Evolutionary conservation across 1,139 yeast species (phyloP), one percentile per base, ranked within the genome.

Genomic region (Scheffersomyces lignicola): DNA sequence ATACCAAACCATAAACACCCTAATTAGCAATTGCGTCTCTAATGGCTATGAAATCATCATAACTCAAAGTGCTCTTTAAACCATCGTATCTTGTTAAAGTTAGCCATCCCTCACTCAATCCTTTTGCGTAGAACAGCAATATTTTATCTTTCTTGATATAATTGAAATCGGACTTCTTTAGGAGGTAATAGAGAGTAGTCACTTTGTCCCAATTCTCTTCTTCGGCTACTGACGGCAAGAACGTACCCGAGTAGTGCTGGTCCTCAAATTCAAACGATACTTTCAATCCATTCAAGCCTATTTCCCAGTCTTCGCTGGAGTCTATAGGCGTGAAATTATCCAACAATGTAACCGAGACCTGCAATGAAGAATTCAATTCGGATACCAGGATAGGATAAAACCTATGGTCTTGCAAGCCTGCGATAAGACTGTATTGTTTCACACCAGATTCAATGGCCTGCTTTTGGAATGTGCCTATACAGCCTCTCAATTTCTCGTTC

Each of bases 141-240:
- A 51, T 48, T 3, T 47, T 33, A 6, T 37, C 31, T 26, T 51
- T 51, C 7, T 46, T 35, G 1, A 61, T 47, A 3, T 39, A 38
- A 3, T 44, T 38, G 35, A 51, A 61, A 28, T 57, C 94, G 0
- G 96, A 89, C 54, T 92, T 92, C 24, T 69, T 64, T 4, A 92
- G 76, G 31, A 94, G 69, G 46, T 86, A 74, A 44, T 67, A 68
- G 38, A 90, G 62, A 0, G 98, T 90, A 12, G 84, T 80, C 12
- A 64, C 60, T 51, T 85, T 73, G 47, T 73, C 77, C 97, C 97
- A 90, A 3, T 76, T 79, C 48, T 90, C 95, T 44, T 90, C 97
- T n/a, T 64, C 71, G 11, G 96, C 95, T 1, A 94, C 97, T 31
- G 80, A 84, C 0, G 98, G 98, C 32, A 94, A 60, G 47, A 88